phyloP scores from a whole-genome alignment of 2,329 filamentous ascomycete genomes.

The Fusarium pseudonygamai region DNA sequence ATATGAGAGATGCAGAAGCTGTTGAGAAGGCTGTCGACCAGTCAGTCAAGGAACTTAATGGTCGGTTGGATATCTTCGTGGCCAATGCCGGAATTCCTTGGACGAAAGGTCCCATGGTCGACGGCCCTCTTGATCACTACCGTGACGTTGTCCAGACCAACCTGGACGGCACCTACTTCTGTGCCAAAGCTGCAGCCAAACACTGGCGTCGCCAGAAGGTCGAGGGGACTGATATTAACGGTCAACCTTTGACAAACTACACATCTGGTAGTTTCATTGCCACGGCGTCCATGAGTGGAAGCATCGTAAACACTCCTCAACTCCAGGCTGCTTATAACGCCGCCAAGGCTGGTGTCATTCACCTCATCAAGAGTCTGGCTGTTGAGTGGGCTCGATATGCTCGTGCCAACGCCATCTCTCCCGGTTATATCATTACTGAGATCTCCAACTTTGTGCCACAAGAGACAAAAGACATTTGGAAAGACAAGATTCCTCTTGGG shows the following conservation, averaged over 20 bases:
- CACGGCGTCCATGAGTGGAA: slow-evolving; percentile 59
- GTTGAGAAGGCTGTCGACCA: slow-evolving; percentile 60
- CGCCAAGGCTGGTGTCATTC: slow-evolving; percentile 64
- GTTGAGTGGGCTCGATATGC: slow-evolving; percentile 67
- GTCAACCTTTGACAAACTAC: slow-evolving; percentile 35
- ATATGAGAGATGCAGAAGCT: slow-evolving; percentile 62
- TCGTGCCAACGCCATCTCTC: slow-evolving; percentile 62
- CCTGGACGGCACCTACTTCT: slow-evolving; percentile 79
- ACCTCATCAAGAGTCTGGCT: slow-evolving; percentile 64
- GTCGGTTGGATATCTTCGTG: slow-evolving; percentile 78
- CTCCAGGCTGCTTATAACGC: slow-evolving; percentile 67
- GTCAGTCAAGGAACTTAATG: slow-evolving; percentile 71
- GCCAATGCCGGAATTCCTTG: slow-evolving; percentile 80
- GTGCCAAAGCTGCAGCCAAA: slow-evolving; percentile 71
- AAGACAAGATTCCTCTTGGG: slow-evolving; percentile 42
- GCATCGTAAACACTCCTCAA: slow-evolving; percentile 61
- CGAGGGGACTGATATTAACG: slow-evolving; percentile 60
- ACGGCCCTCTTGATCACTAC: slow-evolving; percentile 73
- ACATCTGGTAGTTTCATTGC: slow-evolving; percentile 61
- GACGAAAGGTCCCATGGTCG: slow-evolving; percentile 72
- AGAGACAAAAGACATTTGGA: slow-evolving; percentile 41
- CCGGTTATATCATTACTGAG: slow-evolving; percentile 48
- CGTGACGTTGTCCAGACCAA: slow-evolving; percentile 73
- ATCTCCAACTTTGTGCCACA: slow-evolving; percentile 43
- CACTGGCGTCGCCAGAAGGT: slow-evolving; percentile 75